Conservation (phyloP, 805 yeast species). For the Blastobotrys robertii region DNA sequence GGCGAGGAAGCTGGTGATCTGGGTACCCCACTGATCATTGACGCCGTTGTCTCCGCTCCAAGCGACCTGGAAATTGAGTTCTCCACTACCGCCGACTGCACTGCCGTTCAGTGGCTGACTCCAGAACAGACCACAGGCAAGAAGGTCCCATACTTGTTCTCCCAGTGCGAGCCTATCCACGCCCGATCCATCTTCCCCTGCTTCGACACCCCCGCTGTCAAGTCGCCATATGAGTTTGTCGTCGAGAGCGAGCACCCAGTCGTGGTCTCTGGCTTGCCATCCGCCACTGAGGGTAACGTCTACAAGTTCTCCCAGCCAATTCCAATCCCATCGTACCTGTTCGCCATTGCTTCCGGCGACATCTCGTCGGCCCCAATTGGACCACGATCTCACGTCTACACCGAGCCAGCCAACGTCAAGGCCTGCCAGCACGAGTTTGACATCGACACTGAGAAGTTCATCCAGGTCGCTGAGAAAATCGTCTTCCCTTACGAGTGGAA, state of each 20-base stretch:
- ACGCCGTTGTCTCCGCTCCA: constrained; percentile 8
- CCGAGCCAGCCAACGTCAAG: constrained; percentile 60
- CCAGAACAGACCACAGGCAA: constrained; percentile 66
- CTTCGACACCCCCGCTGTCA: constrained; percentile 83
- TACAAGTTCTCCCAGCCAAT: constrained; percentile 60
- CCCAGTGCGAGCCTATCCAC: constrained; percentile 88
- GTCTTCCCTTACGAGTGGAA: constrained; percentile 80
- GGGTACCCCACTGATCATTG: constrained; percentile 36
- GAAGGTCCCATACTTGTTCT: constrained; percentile 61
- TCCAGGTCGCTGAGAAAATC: constrained; percentile 63
- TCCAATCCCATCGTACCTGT: constrained; percentile 78
- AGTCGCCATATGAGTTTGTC: constrained; percentile 49
- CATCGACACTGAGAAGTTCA: constrained; percentile 66
- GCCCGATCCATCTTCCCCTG: constrained; percentile 83
- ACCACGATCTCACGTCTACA: constrained; percentile 75
- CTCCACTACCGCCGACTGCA: constrained; percentile 62
- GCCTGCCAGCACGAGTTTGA: constrained; percentile 73
- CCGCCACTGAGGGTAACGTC: constrained; percentile 12
- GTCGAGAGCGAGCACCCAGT: constrained; percentile 59
- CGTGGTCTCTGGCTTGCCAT: constrained; percentile 52
- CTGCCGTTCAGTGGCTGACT: constrained; percentile 82
- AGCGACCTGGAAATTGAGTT: constrained; percentile 35
- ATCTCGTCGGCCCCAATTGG: constrained; percentile 60
- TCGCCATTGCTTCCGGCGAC: constrained; percentile 81
- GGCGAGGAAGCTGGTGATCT: constrained; percentile 17